Conservation (phyloP, 1,284 basidiomycete species). For the Meira nashicola region DNA sequence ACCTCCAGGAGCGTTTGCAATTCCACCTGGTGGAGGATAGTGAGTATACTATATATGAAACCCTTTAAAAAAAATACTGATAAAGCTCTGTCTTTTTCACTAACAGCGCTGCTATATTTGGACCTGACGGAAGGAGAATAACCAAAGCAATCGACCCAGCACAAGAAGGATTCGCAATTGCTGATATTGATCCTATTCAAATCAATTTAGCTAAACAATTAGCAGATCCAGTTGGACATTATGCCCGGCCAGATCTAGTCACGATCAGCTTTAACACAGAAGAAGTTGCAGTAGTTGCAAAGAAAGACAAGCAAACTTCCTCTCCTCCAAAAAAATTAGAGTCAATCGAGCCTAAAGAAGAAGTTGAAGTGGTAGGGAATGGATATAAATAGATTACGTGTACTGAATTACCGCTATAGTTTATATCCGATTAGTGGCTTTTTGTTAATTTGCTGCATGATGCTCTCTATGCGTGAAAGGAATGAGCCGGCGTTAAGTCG, state of each 20-base stretch:
- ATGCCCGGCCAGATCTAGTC: constrained; percentile 12
- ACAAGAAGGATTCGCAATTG: constrained; percentile 10
- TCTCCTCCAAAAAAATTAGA: too few species aligned
- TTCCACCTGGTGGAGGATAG: constrained; percentile 11
- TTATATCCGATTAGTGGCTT: too few species aligned
- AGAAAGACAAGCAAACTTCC: constrained; percentile 2
- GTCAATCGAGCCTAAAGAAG: too few species aligned
- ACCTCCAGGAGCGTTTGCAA: not conserved
- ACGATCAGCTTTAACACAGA: not conserved
- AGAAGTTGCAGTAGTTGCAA: too few species aligned
- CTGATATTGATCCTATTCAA: constrained; percentile 8
- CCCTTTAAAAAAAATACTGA: not conserved
- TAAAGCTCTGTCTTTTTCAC: not conserved
- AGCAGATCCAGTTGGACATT: constrained; percentile 10
- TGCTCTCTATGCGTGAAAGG: too few species aligned
- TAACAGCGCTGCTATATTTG: constrained; percentile 13
- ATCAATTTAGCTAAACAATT: constrained; percentile 7
- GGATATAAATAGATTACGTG: too few species aligned
- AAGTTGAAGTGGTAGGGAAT: too few species aligned
- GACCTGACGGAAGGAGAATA: constrained; percentile 14
- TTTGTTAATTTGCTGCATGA: too few species aligned
- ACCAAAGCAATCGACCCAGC: constrained; percentile 1
- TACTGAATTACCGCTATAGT: too few species aligned
- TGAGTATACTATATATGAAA: not conserved
- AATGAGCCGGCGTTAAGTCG: too few species aligned